Evolutionary conservation across 306 rosid genomes (phyloP).

Genomic region (Cucurbita moschata): DNA sequence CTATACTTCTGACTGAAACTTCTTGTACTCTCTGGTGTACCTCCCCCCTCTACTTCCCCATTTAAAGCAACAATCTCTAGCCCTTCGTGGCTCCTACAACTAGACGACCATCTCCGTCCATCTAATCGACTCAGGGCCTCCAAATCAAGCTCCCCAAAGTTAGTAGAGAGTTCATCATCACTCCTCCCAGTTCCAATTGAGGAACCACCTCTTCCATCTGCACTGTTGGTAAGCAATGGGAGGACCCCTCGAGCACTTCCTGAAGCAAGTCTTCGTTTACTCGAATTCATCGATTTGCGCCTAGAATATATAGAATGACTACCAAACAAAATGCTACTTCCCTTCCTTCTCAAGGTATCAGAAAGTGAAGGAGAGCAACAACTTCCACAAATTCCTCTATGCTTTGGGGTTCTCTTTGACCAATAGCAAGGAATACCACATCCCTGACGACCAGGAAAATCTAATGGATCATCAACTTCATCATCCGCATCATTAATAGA

Average conservation of each 20-base stretch:
- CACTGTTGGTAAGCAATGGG: slow-evolving; percentile 58
- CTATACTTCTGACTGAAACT: slow-evolving; percentile 79
- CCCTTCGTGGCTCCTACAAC: slow-evolving; percentile 90
- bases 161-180: slow-evolving; percentile 83
- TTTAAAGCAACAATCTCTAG: slow-evolving; percentile 64
- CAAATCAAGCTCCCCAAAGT: slow-evolving; percentile 90
- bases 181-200: slow-evolving; percentile 79
- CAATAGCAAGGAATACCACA: slow-evolving; percentile 97
- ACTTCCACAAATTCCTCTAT: slow-evolving; percentile 46
- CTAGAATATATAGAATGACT: slow-evolving; percentile 45
- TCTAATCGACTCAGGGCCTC: slow-evolving; percentile 94
- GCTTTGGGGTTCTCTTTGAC: slow-evolving; percentile 71
- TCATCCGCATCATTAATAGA: slow-evolving; percentile 67
- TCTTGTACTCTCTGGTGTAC: slow-evolving; percentile 44
- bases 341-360: slow-evolving; percentile 74
- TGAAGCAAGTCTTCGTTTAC: slow-evolving; percentile 37
- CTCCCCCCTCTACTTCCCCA: slow-evolving; percentile 62
- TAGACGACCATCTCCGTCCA: slow-evolving; percentile 92
- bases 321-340: slow-evolving; percentile 66
- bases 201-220: slow-evolving; percentile 57
- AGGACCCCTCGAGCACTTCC: slow-evolving; percentile 65
- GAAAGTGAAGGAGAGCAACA: slow-evolving; percentile 89
- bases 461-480: slow-evolving; percentile 58
- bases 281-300: slow-evolving; percentile 31
- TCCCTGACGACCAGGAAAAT: slow-evolving; percentile 67